These are phyloP conservation scores for Polymyxa betae DNA, from an alignment of 208 protist species.

Conservation along the genomic window DNA sequence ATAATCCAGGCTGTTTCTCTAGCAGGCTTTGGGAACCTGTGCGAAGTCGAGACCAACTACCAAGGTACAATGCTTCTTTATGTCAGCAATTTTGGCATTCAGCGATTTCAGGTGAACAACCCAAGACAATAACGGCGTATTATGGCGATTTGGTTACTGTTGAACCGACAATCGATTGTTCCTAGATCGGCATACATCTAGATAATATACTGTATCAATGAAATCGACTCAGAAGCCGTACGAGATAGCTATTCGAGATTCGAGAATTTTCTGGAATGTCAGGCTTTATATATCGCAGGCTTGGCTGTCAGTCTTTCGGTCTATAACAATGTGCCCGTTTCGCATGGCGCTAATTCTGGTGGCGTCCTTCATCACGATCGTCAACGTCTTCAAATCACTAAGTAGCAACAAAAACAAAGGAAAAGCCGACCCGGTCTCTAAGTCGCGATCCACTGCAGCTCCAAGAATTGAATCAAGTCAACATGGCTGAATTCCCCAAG, in stretches of 20 bases:
- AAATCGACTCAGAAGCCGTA: neutral
- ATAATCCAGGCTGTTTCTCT: conserved; percentile 12
- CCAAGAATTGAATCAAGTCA: too few relatives aligned
- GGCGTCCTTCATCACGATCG: neutral
- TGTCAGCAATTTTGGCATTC: neutral
- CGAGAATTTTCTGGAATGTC: neutral
- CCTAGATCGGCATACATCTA: neutral
- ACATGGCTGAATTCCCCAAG: too few relatives aligned
- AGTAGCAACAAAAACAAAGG: too few relatives aligned
- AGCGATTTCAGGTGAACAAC: neutral
- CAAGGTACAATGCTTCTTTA: neutral
- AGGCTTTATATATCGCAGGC: neutral
- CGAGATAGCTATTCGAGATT: neutral
- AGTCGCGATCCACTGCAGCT: neutral
- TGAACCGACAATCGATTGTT: neutral
- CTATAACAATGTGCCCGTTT: neutral
- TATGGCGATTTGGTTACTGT: neutral
- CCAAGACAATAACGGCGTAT: conserved; percentile 53
- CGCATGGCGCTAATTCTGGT: neutral
- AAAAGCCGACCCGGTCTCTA: neutral
- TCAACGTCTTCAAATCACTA: neutral
- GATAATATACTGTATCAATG: neutral
- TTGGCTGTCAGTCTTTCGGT: neutral
- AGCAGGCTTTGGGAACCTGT: neutral
- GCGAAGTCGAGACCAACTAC: conserved; percentile 49